Evolutionary conservation across 2,329 filamentous ascomycete genomes (phyloP), one percentile per base, ranked within the genome.

Genomic region (Calycina herbarum): DNA sequence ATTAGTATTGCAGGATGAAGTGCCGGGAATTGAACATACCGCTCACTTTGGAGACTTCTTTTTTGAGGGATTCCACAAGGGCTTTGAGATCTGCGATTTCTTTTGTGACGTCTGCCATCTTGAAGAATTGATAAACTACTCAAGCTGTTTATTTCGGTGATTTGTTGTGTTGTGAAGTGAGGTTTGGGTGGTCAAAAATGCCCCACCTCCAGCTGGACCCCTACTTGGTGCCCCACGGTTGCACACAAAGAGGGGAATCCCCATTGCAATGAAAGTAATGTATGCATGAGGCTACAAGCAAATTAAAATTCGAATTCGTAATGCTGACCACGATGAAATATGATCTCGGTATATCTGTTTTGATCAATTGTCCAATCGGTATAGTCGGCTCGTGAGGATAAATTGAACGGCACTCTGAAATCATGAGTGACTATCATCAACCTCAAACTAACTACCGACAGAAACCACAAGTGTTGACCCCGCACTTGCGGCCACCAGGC

Each of bases 1-100:
- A 56, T 40, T 69, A 73, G 69, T 17, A 69, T 64, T 57, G 69
- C 69, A 68, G 72, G 74, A 73, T 75, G 74, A 29, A 69, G 59
- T 11, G n/a, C 10, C 3, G 45, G 10, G 4, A 10, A 3, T 66
- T 61, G 42, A n/a, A 58, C 66, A n/a, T 62, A 70, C 70, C 70
- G 40, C 61, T 68, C 15, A 72, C 61, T 10, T 69, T 63, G n/a
- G 68, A 69, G 27, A 72, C 68, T 56, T 71, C 67, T 20, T 69
- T 68, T 11, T 51, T 59, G 11, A 70, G 63, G 3, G n/a, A 42
- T 62, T 67, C 61, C 38, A 71, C 66, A 8, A 59, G 35, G 48
- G 67, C 58, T 62, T 70, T 68, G 27, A 69, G 48, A 15, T 63
- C 64, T 60, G 57, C 57, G 17, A 66, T 42, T 61, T 66, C 64